Evolutionary conservation across 2,329 filamentous ascomycete genomes (phyloP).

Genomic region (Monosporascus ibericus): DNA sequence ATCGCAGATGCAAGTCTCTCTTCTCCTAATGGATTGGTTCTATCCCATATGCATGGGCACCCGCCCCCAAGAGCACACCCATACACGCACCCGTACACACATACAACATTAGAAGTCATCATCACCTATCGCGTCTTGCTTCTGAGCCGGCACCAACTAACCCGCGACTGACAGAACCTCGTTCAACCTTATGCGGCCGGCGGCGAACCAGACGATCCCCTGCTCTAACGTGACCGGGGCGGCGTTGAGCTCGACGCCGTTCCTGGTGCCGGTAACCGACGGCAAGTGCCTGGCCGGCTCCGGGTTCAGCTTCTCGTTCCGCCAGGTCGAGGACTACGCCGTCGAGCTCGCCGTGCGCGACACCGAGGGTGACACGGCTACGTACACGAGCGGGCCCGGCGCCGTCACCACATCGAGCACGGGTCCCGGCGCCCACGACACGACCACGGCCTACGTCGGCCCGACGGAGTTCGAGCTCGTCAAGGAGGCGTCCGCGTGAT

Average conservation of each 20-base stretch:
- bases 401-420: neutral
- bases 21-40: neutral
- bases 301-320: neutral
- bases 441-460: neutral
- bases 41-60: too few relatives aligned
- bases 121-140: neutral
- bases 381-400: neutral
- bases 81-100: neutral
- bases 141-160: neutral
- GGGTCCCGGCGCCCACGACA: neutral
- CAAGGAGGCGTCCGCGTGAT: too few relatives aligned
- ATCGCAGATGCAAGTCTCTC: neutral
- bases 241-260: neutral
- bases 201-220: neutral
- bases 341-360: neutral
- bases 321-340: neutral
- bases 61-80: neutral
- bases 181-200: neutral
- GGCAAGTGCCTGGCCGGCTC: neutral
- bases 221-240: constrained; percentile 1
- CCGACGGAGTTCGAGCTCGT: neutral
- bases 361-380: neutral
- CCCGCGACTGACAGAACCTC: neutral
- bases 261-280: neutral
- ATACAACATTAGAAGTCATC: neutral